These are phyloP conservation scores for Beauveria rudraprayagi DNA, from an alignment of 2,329 filamentous ascomycete species.

Conservation along the genomic window DNA sequence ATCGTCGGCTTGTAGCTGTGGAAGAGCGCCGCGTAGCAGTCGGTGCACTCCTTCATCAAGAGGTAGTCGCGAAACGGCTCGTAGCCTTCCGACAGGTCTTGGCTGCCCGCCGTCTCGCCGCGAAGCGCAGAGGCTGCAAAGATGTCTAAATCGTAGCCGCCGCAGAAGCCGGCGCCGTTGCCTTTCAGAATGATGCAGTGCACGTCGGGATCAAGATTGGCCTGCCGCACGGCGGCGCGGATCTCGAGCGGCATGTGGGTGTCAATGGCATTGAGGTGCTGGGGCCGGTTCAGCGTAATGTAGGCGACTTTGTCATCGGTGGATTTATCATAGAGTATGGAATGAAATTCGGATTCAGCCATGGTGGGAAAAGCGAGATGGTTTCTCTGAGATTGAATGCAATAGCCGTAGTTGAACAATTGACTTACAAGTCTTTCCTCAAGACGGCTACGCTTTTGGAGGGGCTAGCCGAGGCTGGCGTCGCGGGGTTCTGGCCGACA, in stretches of 20 bases:
- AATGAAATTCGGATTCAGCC: constrained; percentile 2
- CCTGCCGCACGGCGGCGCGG: constrained; percentile 10
- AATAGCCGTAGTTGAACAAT: not conserved
- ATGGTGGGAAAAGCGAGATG: not conserved
- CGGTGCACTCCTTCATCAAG: constrained; percentile 11
- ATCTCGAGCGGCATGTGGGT: constrained; percentile 8
- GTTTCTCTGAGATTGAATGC: too few species aligned
- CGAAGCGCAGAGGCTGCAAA: constrained; percentile 11
- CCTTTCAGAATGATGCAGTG: constrained; percentile 14
- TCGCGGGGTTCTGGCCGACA: not conserved
- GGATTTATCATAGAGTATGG: constrained; percentile 11
- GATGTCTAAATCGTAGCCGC: constrained; percentile 13
- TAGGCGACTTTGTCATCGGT: constrained; percentile 13
- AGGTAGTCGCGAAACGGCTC: constrained; percentile 13
- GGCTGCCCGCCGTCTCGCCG: constrained; percentile 13
- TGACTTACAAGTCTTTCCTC: not conserved
- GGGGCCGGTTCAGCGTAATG: constrained; percentile 13
- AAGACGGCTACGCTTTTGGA: not conserved
- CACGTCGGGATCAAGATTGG: constrained; percentile 10
- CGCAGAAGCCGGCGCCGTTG: constrained; percentile 13
- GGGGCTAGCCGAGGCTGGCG: not conserved
- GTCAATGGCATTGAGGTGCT: constrained; percentile 14
- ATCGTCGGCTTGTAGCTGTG: constrained; percentile 14
- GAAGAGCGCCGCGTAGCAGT: constrained; percentile 13
- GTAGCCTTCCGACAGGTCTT: constrained; percentile 11